These are phyloP conservation scores for Globisporangium acanthophoron DNA, from an alignment of 352 stramenopile species.

Conservation along the genomic window DNA sequence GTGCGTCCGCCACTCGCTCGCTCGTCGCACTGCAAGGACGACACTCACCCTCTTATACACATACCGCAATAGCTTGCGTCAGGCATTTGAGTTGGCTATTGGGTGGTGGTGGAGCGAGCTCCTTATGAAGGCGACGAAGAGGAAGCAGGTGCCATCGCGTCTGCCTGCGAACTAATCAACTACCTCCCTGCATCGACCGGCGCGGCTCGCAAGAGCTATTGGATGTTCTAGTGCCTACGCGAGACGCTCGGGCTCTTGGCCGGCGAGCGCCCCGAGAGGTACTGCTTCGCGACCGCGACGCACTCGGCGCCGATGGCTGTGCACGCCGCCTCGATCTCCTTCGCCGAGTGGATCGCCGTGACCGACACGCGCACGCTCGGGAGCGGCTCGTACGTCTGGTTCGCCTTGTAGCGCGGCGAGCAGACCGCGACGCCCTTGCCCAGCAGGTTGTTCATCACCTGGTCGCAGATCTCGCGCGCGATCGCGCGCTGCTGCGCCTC, in stretches of 20 bases:
- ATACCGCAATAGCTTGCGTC: neutral
- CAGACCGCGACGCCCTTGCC: constrained; percentile 64
- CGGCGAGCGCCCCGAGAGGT: constrained; percentile 26
- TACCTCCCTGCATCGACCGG: too few relatives aligned
- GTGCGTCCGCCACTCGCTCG: neutral
- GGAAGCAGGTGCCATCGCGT: too few relatives aligned
- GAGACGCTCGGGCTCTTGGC: constrained; percentile 18
- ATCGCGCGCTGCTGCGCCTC: constrained; percentile 45
- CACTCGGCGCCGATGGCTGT: constrained; percentile 54
- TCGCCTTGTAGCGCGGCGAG: constrained; percentile 66
- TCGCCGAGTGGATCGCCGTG: constrained; percentile 55
- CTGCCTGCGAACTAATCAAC: too few relatives aligned
- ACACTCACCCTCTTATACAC: neutral
- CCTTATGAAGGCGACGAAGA: neutral
- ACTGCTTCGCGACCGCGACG: constrained; percentile 40
- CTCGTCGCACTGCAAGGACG: too few relatives aligned
- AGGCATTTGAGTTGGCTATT: neutral
- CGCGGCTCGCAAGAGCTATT: neutral
- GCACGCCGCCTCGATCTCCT: constrained; percentile 53
- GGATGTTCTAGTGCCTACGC: constrained; percentile 36
- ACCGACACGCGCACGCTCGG: constrained; percentile 73
- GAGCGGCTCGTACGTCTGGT: constrained; percentile 52
- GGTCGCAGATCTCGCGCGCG: constrained; percentile 55
- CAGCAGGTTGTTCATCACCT: constrained; percentile 57
- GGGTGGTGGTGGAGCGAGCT: neutral